Evolutionary conservation across 106 monocot genomes (phyloP), one percentile per base, ranked within the genome.

Genomic region (Allium sativum): DNA sequence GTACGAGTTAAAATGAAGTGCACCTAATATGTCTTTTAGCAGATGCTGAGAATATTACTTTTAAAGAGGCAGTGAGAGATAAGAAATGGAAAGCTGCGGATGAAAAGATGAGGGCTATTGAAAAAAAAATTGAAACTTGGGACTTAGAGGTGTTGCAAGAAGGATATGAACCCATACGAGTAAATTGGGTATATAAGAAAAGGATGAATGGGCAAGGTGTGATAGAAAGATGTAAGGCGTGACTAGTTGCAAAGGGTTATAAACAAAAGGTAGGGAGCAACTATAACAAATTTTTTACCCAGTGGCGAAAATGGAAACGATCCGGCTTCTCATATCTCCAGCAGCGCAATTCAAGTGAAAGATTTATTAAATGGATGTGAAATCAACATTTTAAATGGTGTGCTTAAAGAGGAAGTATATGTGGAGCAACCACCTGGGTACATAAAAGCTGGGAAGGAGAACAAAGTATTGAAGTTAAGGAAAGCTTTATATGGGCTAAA

Each of bases 351-450:
- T 45, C 11, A 62, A 18, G 8, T 15, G 6, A 19, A 9, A 62
- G 44, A 10, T 62, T n/a, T 19, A 45, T 62, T 12, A 18, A 46
- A 44, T 62, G 43, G 45, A 62, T 62, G 62, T 62, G n/a, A 62
- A 46, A 18, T 62, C n/a, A 3, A 46, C 62, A 3, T 62, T 62
- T 46, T 62, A 2, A 62, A 62, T 62, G 62, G 44, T 16, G 4
- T n/a, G 1, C n/a, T 62, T 16, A 19, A 62, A 1, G 62, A 62
- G 47, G 17, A 60, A 43, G 42, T 41, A 60, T 60, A 9, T 43
- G 40, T 60, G 11, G 60, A 60, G 6, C 60, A 60, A 43, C 21
- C 60, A 14, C 3, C 9, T 15, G 60, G 60, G 2, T 60, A 42
- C 17, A 7, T 60, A 12, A 60, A 60, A 16, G 14, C 5, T 12